A percentile compares a stretch with the other conserved stretches of the same genome.
Conservation (phyloP, 306 rosid species). For the Acacia melanoxylon region DNA sequence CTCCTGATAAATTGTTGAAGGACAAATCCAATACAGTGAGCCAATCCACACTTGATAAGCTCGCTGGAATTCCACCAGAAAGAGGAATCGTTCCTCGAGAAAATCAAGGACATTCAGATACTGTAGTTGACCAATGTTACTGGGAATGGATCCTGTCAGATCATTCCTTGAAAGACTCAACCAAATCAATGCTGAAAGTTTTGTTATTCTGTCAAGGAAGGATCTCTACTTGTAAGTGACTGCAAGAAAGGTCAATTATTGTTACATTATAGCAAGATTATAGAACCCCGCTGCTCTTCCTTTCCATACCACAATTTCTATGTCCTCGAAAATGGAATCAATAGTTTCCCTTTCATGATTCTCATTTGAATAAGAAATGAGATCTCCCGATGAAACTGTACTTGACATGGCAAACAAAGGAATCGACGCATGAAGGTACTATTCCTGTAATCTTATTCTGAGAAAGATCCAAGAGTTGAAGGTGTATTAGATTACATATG, state of each 20-base stretch:
- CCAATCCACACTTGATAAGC: not conserved
- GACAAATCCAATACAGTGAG: conserved; percentile 11
- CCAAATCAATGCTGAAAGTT: conserved; percentile 23
- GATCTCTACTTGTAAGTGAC: conserved; percentile 38
- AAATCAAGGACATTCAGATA: conserved; percentile 34
- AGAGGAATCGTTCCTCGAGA: conserved; percentile 32
- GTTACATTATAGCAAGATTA: accelerated
- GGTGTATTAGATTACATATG: conserved; percentile 24
- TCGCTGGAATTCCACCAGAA: conserved; percentile 14
- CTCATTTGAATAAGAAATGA: not conserved
- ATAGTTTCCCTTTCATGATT: not conserved
- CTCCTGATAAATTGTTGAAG: conserved; percentile 19
- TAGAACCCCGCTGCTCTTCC: accelerated
- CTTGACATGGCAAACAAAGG: conserved; percentile 17
- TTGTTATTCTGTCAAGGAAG: conserved; percentile 27
- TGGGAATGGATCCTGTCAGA: conserved; percentile 35
- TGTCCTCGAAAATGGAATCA: not conserved
- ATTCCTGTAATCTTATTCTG: conserved; percentile 24
- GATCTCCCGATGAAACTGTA: not conserved
- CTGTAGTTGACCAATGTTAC: conserved; percentile 29
- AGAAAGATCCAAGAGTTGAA: conserved; percentile 39
- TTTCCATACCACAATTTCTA: not conserved
- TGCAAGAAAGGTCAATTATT: conserved; percentile 25
- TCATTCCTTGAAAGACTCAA: conserved; percentile 40
- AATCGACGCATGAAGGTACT: conserved; percentile 34